Conservation (phyloP, 257 asterid genomes). For the Lithospermum erythrorhizon region DNA sequence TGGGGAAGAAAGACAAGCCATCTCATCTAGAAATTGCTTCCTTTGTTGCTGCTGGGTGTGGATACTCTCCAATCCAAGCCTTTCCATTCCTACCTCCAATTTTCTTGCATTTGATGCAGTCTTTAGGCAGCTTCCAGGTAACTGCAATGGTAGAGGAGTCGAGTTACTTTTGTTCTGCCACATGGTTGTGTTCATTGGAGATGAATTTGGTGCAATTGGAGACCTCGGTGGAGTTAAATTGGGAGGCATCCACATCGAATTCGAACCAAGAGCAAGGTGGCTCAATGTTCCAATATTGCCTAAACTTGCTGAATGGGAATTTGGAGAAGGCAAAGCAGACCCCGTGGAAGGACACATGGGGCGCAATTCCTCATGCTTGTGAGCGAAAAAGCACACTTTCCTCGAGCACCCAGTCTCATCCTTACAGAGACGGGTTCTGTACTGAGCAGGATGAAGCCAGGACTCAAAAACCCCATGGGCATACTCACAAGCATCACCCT, state of each 20-base stretch:
- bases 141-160: conserved; percentile 62
- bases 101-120: conserved; percentile 46
- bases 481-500: conserved; percentile 61
- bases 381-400: conserved; percentile 88
- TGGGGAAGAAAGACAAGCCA: conserved; percentile 61
- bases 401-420: conserved; percentile 74
- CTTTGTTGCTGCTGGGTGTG: conserved; percentile 46
- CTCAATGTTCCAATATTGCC: conserved; percentile 40
- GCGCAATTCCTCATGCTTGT: conserved; percentile 62
- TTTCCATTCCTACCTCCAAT: conserved; percentile 34
- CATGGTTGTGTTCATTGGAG: conserved; percentile 42
- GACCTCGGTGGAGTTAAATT: conserved; percentile 54
- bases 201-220: conserved; percentile 46
- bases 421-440: conserved; percentile 79
- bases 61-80: conserved; percentile 49
- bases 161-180: conserved; percentile 58
- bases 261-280: conserved; percentile 41
- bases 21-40: conserved; percentile 47
- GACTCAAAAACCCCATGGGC: conserved; percentile 96
- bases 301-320: conserved; percentile 27
- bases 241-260: conserved; percentile 26
- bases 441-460: conserved; percentile 95
- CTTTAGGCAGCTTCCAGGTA: conserved; percentile 72
- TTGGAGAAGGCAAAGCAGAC: conserved; percentile 78
- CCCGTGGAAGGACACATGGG: conserved; percentile 76